Evolutionary conservation across 1,284 basidiomycete species (phyloP).

Genomic region (Trichosporon ovoides): DNA sequence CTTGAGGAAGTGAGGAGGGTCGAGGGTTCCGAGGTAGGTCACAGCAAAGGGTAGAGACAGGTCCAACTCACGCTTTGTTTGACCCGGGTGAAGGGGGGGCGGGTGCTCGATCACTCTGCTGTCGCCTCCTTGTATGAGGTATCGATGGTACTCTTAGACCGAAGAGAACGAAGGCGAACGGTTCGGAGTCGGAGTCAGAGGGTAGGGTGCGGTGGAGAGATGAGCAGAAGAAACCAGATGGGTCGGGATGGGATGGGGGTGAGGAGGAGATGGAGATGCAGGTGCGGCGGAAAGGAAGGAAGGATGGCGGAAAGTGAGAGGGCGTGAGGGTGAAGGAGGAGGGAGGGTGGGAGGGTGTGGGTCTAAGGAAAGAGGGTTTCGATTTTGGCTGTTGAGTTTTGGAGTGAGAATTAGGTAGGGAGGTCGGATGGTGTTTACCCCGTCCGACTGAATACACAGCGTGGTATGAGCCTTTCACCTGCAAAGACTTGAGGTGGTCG

Average conservation of each 20-base stretch:
- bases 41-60: background rate
- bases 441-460: too few relatives aligned
- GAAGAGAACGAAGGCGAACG: too few relatives aligned
- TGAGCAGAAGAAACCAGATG: background rate
- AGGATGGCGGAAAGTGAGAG: too few relatives aligned
- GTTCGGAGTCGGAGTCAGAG: background rate
- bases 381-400: background rate
- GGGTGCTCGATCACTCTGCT: background rate
- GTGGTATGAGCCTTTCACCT: too few relatives aligned
- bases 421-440: background rate
- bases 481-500: too few relatives aligned
- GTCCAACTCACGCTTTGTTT: background rate
- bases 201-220: background rate
- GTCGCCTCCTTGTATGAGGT: background rate
- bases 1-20: background rate
- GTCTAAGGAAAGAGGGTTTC: background rate
- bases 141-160: background rate
- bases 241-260: background rate
- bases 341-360: background rate
- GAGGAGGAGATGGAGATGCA: background rate
- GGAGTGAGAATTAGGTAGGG: conserved; percentile 4
- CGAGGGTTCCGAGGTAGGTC: conserved; percentile 1
- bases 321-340: background rate
- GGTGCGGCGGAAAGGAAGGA: background rate
- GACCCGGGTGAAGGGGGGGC: background rate